Evolutionary conservation across 2,329 filamentous ascomycete genomes (phyloP), one percentile per base, ranked within the genome.

Genomic region (Aspergillus clavatus): DNA sequence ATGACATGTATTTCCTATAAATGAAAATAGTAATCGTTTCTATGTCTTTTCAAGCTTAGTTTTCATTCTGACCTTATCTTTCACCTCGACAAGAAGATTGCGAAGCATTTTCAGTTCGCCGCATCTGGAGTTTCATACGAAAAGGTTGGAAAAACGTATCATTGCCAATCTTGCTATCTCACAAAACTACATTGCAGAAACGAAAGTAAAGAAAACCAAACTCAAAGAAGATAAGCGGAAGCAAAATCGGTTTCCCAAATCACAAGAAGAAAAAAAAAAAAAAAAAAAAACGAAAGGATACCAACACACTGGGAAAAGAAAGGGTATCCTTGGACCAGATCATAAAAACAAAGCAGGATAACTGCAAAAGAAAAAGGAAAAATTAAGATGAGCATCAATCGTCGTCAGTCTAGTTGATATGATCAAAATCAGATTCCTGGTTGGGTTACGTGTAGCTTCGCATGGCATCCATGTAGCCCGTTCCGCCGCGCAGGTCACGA

Each of bases 401-500:
- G 8, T 5, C 8, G 5, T 24, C 23, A 24, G n/a, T 8, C 23
- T 5, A 4, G 23, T 24, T 24, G 23, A 24, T 4, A 24, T 24
- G 8, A 24, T 4, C 23, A 24, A 24, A 8, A 26, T 19, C 35
- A 42, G 8, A 11, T 22, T 35, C 5, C 14, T 18, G 4, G 31
- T 12, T 11, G 16, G 10, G 28, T 50, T 61, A 72, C 28, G 69
- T 72, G 57, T 93, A 93, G 59, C 84, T 87, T 53, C 85, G 77
- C 88, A 93, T 91, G 0, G 87, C 87, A 62, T 93, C 88, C 54
- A 86, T 73, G 56, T 88, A 94, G 0, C 88, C 88, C 0, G 79
- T 76, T 0, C 88, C 88, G 4, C 89, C 89, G 63, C 85, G 88
- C 40, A 95, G 73, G 62, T 95, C 89, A 23, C 83, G 78, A 52